Percentiles rank a stretch among this genome's conserved stretches.
Evolutionary conservation across 2,329 filamentous ascomycete genomes (phyloP).

Genomic region (Rachicladosporium sp.): DNA sequence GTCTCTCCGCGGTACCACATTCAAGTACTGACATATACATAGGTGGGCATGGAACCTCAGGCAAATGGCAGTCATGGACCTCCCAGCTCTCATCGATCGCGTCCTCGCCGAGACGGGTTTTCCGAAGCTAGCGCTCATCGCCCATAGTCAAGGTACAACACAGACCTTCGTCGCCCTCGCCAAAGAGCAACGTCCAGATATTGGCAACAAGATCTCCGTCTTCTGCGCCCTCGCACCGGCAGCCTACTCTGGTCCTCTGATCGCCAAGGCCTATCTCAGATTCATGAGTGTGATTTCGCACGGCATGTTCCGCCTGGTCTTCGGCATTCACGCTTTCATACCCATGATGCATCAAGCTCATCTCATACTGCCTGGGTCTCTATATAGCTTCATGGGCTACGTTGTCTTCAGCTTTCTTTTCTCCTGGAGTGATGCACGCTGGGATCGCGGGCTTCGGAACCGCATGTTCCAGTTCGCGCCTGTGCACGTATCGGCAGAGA

Average conservation of each 20-base stretch:
- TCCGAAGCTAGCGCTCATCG: conserved; percentile 67
- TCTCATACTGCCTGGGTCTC: conserved; percentile 44
- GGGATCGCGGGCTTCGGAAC: conserved; percentile 67
- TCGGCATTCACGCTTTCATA: conserved; percentile 88
- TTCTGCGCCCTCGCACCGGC: conserved; percentile 88
- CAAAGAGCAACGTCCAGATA: conserved; percentile 76
- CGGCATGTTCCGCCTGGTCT: conserved; percentile 63
- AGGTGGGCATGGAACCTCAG: conserved; percentile 86
- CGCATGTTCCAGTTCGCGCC: conserved; percentile 89
- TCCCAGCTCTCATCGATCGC: conserved; percentile 66
- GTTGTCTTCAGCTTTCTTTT: conserved; percentile 83
- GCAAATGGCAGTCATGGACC: conserved; percentile 83
- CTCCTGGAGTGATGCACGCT: conserved; percentile 70
- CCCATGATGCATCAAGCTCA: conserved; percentile 88
- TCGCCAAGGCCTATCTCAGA: conserved; percentile 80
- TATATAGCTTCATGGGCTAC: conserved; percentile 79
- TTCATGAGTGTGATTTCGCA: conserved; percentile 77
- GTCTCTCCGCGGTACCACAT: too few species aligned
- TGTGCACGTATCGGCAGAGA: conserved; percentile 78
- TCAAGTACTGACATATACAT: too few species aligned
- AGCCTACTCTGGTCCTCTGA: conserved; percentile 75
- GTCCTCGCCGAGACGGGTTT: conserved; percentile 76
- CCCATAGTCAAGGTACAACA: conserved; percentile 84
- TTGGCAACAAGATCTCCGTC: conserved; percentile 71
- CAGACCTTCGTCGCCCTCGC: conserved; percentile 78